A percentile compares a stretch with the other conserved stretches of the same genome.
Conservation (phyloP, 2,329 filamentous ascomycete species). For the Penicillium sclerotiorum region DNA sequence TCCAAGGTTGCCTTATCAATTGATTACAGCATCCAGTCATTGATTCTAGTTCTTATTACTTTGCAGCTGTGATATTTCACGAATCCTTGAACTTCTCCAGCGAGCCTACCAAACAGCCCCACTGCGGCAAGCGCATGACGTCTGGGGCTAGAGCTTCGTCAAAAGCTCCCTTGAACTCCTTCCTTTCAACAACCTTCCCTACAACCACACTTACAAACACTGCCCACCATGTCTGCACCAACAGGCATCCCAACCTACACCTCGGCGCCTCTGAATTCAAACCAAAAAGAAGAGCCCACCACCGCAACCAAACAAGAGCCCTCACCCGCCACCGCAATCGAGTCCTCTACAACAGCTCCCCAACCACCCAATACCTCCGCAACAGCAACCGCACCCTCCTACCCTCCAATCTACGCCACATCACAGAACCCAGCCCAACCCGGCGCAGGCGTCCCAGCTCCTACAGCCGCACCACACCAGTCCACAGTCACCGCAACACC, state of each 20-base stretch:
- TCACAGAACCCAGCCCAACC: constrained; percentile 37
- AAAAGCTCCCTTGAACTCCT: background rate
- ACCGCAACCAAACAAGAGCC: constrained; percentile 17
- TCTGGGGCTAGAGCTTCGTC: constrained; percentile 14
- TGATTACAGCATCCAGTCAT: too few relatives aligned
- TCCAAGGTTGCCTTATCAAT: too few relatives aligned
- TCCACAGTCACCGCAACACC: constrained; percentile 24
- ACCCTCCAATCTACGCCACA: constrained; percentile 35
- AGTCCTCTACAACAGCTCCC: constrained; percentile 13
- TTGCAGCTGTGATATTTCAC: too few relatives aligned
- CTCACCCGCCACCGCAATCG: constrained; percentile 27
- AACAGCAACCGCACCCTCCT: constrained; percentile 35
- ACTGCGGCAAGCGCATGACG: constrained; percentile 26
- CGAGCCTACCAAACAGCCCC: constrained; percentile 15
- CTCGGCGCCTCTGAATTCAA: constrained; percentile 31
- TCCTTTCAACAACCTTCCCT: background rate
- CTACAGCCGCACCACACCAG: constrained; percentile 22
- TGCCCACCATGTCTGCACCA: constrained; percentile 22
- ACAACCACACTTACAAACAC: background rate
- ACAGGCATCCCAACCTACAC: constrained; percentile 28
- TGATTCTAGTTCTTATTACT: too few relatives aligned
- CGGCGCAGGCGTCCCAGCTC: constrained; percentile 39
- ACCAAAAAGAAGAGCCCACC: constrained; percentile 17
- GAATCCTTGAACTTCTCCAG: background rate
- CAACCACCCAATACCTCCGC: constrained; percentile 19